phyloP scores from a whole-genome alignment of 2,329 filamentous ascomycete genomes.

The Coniosporium tulheliwenetii region DNA sequence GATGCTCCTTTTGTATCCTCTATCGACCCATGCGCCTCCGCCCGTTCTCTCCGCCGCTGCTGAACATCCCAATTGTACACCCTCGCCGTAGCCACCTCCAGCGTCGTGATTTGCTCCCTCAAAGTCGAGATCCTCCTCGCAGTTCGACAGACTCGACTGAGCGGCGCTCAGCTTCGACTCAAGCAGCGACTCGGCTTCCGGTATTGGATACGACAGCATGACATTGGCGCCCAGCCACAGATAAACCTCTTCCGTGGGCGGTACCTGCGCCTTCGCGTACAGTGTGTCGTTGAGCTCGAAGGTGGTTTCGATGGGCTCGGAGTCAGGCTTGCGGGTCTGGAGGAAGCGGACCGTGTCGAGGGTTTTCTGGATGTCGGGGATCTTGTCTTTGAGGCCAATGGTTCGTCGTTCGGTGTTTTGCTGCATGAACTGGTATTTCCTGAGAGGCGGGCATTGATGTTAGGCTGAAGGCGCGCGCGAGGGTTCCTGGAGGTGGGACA shows the following conservation, averaged over 20 bases:
- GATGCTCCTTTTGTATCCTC: too few species aligned
- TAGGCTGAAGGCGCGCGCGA: too few species aligned
- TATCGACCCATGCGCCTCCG: conserved; percentile 22
- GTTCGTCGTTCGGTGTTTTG: conserved; percentile 76
- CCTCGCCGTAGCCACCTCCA: conserved; percentile 89
- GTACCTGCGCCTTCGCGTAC: conserved; percentile 73
- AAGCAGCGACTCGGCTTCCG: conserved; percentile 70
- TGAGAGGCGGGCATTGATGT: conserved; percentile 21
- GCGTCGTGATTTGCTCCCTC: conserved; percentile 89
- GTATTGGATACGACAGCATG: conserved; percentile 88
- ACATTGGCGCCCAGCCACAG: conserved; percentile 98
- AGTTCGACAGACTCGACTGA: conserved; percentile 66
- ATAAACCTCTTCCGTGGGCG: conserved; percentile 79
- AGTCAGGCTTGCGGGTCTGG: conserved; percentile 47
- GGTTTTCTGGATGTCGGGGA: conserved; percentile 94
- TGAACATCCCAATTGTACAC: conserved; percentile 99
- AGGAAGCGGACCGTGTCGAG: conserved; percentile 82
- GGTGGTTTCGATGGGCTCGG: conserved; percentile 69
- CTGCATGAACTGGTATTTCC: conserved; percentile 99
- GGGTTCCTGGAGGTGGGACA: not conserved
- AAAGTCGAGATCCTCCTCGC: conserved; percentile 94
- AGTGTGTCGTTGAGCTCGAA: conserved; percentile 96
- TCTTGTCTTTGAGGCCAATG: conserved; percentile 75
- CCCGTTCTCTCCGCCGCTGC: conserved; percentile 83
- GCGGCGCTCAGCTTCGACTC: conserved; percentile 64